These are phyloP conservation scores for Alternaria sp. DNA, from an alignment of 2,329 filamentous ascomycete genomes.

Conservation along the genomic window DNA sequence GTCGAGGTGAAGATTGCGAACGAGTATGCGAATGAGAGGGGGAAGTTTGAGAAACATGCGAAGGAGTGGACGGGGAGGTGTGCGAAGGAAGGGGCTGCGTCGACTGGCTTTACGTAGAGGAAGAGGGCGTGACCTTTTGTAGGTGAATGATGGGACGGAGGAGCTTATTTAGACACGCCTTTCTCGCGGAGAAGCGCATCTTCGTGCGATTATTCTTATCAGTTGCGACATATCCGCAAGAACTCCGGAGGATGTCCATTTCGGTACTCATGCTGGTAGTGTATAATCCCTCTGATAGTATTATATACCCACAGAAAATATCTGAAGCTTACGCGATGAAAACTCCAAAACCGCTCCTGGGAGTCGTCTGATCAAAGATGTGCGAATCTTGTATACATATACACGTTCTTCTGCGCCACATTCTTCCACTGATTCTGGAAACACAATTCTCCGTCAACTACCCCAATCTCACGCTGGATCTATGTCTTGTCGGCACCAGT, in stretches of 20 bases:
- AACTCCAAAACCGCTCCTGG: too few species aligned
- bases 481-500: not conserved
- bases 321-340: not conserved
- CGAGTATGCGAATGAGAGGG: not conserved
- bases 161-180: not conserved
- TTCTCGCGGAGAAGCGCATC: not conserved
- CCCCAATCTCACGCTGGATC: too few species aligned
- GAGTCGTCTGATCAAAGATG: not conserved
- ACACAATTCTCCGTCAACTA: too few species aligned
- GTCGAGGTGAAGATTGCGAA: not conserved
- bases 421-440: too few species aligned
- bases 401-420: too few species aligned
- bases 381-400: too few species aligned
- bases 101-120: not conserved
- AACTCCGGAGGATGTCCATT: not conserved
- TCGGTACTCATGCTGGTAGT: not conserved
- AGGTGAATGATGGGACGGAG: not conserved
- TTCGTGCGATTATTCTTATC: not conserved
- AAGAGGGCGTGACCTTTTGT: not conserved
- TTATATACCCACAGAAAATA: not conserved
- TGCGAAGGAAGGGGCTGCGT: not conserved
- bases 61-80: conserved; percentile 4
- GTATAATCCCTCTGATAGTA: not conserved
- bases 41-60: not conserved
- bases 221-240: not conserved